A percentile compares a stretch with the other conserved stretches of the same genome.
Evolutionary conservation across 805 yeast genomes (phyloP).

Genomic region (Yamadazyma scolyti): DNA sequence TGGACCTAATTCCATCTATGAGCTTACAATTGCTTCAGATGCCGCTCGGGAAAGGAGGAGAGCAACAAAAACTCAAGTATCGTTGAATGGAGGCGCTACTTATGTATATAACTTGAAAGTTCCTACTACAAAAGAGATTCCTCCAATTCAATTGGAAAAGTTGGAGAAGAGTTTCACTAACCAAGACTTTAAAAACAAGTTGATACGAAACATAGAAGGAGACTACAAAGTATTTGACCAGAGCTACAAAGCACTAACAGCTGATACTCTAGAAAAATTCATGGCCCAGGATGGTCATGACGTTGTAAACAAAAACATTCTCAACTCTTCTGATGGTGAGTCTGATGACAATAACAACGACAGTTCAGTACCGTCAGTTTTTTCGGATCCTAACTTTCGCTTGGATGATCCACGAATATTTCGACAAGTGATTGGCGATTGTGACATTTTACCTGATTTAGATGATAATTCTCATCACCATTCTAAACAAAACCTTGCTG

Average conservation of each 20-base stretch:
- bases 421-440: constrained; percentile 63
- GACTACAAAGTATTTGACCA: constrained; percentile 36
- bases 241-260: constrained; percentile 34
- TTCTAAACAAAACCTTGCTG: constrained; percentile 32
- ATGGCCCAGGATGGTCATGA: constrained; percentile 14
- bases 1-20: constrained; percentile 75
- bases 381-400: constrained; percentile 63
- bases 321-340: background rate
- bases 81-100: constrained; percentile 41
- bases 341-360: background rate
- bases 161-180: constrained; percentile 21
- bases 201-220: constrained; percentile 15
- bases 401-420: constrained; percentile 87
- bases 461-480: constrained; percentile 13
- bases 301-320: background rate
- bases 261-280: constrained; percentile 31
- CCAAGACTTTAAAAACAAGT: constrained; percentile 16
- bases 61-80: constrained; percentile 28
- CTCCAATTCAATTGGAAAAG: constrained; percentile 60
- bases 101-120: constrained; percentile 44
- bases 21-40: constrained; percentile 63
- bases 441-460: constrained; percentile 38
- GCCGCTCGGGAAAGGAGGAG: constrained; percentile 33
- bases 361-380: constrained; percentile 57
- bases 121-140: constrained; percentile 83